Evolutionary conservation across 306 rosid species (phyloP).

Genomic region (Cicer bijugum): DNA sequence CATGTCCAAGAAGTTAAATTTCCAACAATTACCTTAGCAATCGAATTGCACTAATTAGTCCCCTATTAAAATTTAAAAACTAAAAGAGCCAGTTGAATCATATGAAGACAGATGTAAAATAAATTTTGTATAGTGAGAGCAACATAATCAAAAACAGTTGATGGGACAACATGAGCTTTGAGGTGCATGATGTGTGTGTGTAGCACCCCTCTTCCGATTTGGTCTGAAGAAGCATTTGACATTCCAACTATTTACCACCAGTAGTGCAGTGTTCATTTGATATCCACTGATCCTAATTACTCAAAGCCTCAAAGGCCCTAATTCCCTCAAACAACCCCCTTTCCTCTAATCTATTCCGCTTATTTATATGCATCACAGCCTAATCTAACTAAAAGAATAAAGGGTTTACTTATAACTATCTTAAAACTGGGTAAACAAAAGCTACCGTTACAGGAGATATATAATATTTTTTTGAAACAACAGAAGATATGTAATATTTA

Average conservation of each 20-base stretch:
- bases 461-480: not conserved
- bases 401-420: slow-evolving; percentile 10
- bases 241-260: not conserved
- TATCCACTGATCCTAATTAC: not conserved
- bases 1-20: slow-evolving; percentile 26
- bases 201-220: not conserved
- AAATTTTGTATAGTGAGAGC: not conserved
- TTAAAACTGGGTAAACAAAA: slow-evolving; percentile 12
- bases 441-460: slow-evolving; percentile 23
- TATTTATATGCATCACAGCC: not conserved
- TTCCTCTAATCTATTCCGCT: slow-evolving; percentile 1
- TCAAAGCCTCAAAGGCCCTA: not conserved
- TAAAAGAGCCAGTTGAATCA: slow-evolving; percentile 6
- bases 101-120: not conserved
- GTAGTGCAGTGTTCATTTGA: not conserved
- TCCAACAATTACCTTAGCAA: slow-evolving; percentile 1
- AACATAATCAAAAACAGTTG: not conserved
- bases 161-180: not conserved
- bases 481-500: slow-evolving; percentile 4
- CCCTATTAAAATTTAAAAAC: not conserved
- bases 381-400: slow-evolving; percentile 11
- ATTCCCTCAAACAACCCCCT: not conserved
- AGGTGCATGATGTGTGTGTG: not conserved
- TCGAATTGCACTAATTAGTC: not conserved
- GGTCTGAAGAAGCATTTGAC: slow-evolving; percentile 5